A percentile compares a stretch with the other conserved stretches of the same genome.
Evolutionary conservation across 2,329 filamentous ascomycete species (phyloP).

Genomic region (Mycosphaerella arachidis): DNA sequence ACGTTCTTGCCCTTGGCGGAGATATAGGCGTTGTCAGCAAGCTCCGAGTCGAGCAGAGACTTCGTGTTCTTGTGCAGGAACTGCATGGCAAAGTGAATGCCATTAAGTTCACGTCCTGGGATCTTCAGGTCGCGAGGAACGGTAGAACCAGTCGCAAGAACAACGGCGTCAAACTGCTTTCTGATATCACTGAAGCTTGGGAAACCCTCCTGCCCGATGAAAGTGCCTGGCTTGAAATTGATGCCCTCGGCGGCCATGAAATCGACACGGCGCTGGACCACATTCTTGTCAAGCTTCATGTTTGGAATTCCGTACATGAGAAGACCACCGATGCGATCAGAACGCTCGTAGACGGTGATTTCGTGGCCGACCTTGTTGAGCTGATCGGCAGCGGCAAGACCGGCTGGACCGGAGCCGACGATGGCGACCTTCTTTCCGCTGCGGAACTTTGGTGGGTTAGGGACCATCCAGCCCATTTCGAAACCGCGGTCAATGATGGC

Average conservation of each 20-base stretch:
- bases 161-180: slow-evolving; percentile 71
- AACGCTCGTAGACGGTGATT: slow-evolving; percentile 88
- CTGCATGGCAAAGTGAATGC: slow-evolving; percentile 95
- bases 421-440: slow-evolving; percentile 85
- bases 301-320: slow-evolving; percentile 99
- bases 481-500: slow-evolving; percentile 97
- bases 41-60: slow-evolving; percentile 86
- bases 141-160: slow-evolving; percentile 88
- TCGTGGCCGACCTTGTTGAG: slow-evolving; percentile 86
- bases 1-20: slow-evolving; percentile 95
- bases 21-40: slow-evolving; percentile 80
- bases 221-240: slow-evolving; percentile 71
- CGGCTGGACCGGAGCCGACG: slow-evolving; percentile 87
- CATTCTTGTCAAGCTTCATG: slow-evolving; percentile 98
- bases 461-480: slow-evolving; percentile 97
- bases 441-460: slow-evolving; percentile 69
- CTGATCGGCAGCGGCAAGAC: slow-evolving; percentile 86
- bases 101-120: slow-evolving; percentile 78
- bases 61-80: slow-evolving; percentile 98
- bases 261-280: slow-evolving; percentile 91
- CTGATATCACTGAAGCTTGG: slow-evolving; percentile 67
- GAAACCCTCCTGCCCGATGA: slow-evolving; percentile 66
- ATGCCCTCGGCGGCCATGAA: slow-evolving; percentile 90
- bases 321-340: slow-evolving; percentile 83
- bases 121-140: slow-evolving; percentile 90